Evolutionary conservation across 2,329 filamentous ascomycete species (phyloP).

Genomic region (Hypocreales sp.): DNA sequence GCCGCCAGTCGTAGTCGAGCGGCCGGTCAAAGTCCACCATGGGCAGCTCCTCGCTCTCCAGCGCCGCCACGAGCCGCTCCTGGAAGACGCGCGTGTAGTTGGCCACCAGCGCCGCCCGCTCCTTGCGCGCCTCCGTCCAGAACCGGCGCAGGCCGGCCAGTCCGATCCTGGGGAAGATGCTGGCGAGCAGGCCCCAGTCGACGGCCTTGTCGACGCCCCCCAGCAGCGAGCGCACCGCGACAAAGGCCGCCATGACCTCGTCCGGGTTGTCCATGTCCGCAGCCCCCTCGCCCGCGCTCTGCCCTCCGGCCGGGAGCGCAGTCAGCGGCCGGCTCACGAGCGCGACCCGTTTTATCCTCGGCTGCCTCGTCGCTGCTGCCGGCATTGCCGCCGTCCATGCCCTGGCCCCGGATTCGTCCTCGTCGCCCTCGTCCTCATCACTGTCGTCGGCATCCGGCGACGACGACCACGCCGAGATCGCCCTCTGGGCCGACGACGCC

Average conservation of each 20-base stretch:
- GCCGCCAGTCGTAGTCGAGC: slow-evolving; percentile 51
- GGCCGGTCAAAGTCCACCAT: slow-evolving; percentile 48
- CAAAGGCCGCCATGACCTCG: slow-evolving; percentile 37
- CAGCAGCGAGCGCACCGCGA: slow-evolving; percentile 40
- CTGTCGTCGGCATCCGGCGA: slow-evolving; percentile 2
- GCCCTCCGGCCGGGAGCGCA: slow-evolving; percentile 5
- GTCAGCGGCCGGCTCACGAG: slow-evolving; percentile 14
- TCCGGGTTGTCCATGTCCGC: slow-evolving; percentile 7
- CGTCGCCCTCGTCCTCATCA: too few species aligned
- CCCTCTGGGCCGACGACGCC: slow-evolving; percentile 1
- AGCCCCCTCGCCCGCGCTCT: slow-evolving; percentile 2
- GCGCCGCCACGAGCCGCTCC: slow-evolving; percentile 47
- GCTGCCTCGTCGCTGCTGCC: too few species aligned
- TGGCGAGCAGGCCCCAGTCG: slow-evolving; percentile 44
- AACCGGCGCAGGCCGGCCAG: slow-evolving; percentile 35
- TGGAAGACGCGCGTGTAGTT: slow-evolving; percentile 46
- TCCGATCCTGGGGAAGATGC: slow-evolving; percentile 37
- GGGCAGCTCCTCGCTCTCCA: slow-evolving; percentile 44
- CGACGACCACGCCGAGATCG: slow-evolving; percentile 1
- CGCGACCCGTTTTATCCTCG: slow-evolving; percentile 13
- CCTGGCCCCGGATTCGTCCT: slow-evolving; percentile 2
- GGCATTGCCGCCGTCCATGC: not conserved
- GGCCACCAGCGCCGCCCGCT: slow-evolving; percentile 35
- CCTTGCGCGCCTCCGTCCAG: slow-evolving; percentile 36
- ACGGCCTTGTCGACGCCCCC: slow-evolving; percentile 43